These are phyloP conservation scores for Suillus discolor DNA, from an alignment of 768 basidiomycete species.

Conservation along the genomic window DNA sequence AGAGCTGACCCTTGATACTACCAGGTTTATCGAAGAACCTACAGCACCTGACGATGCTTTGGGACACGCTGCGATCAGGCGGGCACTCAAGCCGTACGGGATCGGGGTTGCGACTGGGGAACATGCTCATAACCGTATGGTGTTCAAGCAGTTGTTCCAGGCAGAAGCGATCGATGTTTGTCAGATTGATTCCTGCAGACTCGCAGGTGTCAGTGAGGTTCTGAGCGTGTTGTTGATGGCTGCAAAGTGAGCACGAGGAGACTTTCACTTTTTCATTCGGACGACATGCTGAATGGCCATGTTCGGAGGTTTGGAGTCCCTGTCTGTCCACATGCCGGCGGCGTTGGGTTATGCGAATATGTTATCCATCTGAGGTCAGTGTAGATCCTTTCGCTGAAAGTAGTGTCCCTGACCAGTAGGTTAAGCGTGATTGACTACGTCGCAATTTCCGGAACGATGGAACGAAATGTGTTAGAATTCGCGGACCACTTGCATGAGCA, in stretches of 20 bases:
- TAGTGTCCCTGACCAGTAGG: slow-evolving; percentile 3
- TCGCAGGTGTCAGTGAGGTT: slow-evolving; percentile 95
- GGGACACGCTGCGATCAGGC: slow-evolving; percentile 80
- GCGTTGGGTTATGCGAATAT: slow-evolving; percentile 92
- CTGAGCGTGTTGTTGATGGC: slow-evolving; percentile 88
- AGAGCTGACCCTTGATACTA: neutral
- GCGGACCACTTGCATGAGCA: slow-evolving; percentile 94
- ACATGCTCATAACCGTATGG: slow-evolving; percentile 92
- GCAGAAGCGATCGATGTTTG: slow-evolving; percentile 92
- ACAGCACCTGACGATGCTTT: slow-evolving; percentile 92
- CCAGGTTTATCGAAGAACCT: slow-evolving; percentile 92
- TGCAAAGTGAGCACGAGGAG: slow-evolving; percentile 59
- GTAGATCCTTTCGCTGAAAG: slow-evolving; percentile 7
- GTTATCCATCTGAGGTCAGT: slow-evolving; percentile 77
- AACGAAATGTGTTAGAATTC: slow-evolving; percentile 90
- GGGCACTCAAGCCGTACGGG: slow-evolving; percentile 72
- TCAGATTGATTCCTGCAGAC: slow-evolving; percentile 93
- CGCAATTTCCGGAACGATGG: slow-evolving; percentile 87
- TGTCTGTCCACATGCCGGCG: slow-evolving; percentile 94
- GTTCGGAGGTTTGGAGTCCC: slow-evolving; percentile 68
- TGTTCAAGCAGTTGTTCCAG: slow-evolving; percentile 94
- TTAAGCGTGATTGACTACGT: slow-evolving; percentile 90
- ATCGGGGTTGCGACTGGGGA: slow-evolving; percentile 95
- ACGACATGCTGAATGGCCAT: slow-evolving; percentile 6
- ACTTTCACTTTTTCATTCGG: slow-evolving; percentile 6